These are phyloP conservation scores for Calocybe cyanea DNA, from an alignment of 768 basidiomycete genomes.

Conservation along the genomic window DNA sequence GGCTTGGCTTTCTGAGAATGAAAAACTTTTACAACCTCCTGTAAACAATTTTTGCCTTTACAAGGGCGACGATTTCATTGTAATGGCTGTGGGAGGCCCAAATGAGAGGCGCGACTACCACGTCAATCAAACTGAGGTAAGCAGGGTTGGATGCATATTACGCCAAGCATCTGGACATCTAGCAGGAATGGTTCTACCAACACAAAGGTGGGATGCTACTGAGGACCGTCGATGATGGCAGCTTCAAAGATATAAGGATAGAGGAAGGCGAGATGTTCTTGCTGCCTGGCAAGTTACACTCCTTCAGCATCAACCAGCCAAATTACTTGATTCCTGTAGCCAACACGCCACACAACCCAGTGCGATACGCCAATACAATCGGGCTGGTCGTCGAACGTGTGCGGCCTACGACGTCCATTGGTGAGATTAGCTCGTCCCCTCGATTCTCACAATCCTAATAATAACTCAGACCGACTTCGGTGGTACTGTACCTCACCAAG, in stretches of 20 bases:
- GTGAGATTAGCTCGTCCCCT: slow-evolving; percentile 35
- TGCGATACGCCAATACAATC: slow-evolving; percentile 85
- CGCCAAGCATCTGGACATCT: too few species aligned
- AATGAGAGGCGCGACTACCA: slow-evolving; percentile 95
- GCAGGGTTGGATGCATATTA: slow-evolving; percentile 9
- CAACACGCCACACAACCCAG: slow-evolving; percentile 95
- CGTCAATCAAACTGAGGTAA: slow-evolving; percentile 89
- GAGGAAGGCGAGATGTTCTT: slow-evolving; percentile 97
- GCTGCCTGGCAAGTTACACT: slow-evolving; percentile 63
- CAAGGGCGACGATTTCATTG: slow-evolving; percentile 78
- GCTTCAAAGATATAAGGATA: slow-evolving; percentile 83
- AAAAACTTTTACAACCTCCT: slow-evolving; percentile 78
- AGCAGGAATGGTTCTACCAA: slow-evolving; percentile 97
- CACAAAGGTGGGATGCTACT: slow-evolving; percentile 92
- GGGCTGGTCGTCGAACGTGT: slow-evolving; percentile 90
- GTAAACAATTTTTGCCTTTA: slow-evolving; percentile 91
- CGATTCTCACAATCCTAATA: background rate
- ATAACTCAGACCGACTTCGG: slow-evolving; percentile 78
- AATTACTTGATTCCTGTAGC: slow-evolving; percentile 38
- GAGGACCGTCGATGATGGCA: slow-evolving; percentile 75
- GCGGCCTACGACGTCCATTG: slow-evolving; percentile 69
- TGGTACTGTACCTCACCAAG: slow-evolving; percentile 63
- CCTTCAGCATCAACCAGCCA: background rate
- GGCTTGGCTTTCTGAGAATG: slow-evolving; percentile 83
- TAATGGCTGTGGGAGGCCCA: slow-evolving; percentile 97